Evolutionary conservation across 2,329 filamentous ascomycete genomes (phyloP).

Genomic region (Emericellopsis atlantica): DNA sequence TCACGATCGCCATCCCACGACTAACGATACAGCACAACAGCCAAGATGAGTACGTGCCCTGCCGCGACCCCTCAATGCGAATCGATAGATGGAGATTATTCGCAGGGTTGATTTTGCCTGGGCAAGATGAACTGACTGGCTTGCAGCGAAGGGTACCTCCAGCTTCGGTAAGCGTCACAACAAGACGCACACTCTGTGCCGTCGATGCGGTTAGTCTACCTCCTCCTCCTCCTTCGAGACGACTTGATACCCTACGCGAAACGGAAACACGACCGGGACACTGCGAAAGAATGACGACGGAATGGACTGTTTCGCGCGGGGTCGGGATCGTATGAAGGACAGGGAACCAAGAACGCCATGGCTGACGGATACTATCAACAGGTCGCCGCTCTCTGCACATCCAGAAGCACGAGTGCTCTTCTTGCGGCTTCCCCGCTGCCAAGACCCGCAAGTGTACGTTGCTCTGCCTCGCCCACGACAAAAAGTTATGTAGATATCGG

Average conservation of each 20-base stretch:
- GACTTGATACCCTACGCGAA: no score
- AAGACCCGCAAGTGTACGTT: conserved; percentile 98
- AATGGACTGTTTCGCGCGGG: background rate
- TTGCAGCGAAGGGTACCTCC: conserved; percentile 44
- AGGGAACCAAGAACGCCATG: conserved; percentile 3
- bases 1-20: conserved; percentile 10
- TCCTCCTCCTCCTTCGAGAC: background rate
- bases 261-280: background rate
- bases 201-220: conserved; percentile 79
- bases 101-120: background rate
- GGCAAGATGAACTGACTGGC: background rate
- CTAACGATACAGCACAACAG: conserved; percentile 28
- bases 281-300: conserved; percentile 2
- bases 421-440: conserved; percentile 93
- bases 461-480: background rate
- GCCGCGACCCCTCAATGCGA: background rate
- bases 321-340: background rate
- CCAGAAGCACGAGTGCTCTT: conserved; percentile 96
- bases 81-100: background rate
- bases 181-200: conserved; percentile 97
- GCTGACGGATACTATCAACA: conserved; percentile 24
- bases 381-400: conserved; percentile 96
- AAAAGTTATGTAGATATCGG: background rate
- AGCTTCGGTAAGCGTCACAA: conserved; percentile 65
- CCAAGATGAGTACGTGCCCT: conserved; percentile 44